Conservation (phyloP, 2,329 filamentous ascomycete species). For the Colletotrichum sojae region DNA sequence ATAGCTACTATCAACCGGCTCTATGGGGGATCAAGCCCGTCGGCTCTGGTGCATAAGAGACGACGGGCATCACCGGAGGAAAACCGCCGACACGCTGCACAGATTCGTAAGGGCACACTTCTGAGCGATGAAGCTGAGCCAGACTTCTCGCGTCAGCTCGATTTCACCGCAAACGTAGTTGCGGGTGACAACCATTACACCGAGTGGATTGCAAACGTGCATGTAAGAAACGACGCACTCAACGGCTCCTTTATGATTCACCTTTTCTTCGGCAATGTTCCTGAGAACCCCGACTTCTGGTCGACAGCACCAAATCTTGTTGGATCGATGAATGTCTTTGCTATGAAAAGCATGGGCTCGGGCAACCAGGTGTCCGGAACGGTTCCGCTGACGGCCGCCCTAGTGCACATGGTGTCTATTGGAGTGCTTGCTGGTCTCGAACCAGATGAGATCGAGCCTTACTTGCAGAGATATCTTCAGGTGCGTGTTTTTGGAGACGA, state of each 20-base stretch:
- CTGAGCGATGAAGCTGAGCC: background rate
- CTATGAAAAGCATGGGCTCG: constrained; percentile 54
- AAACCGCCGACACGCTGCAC: constrained; percentile 2
- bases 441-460: constrained; percentile 54
- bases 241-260: constrained; percentile 74
- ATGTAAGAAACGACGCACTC: constrained; percentile 72
- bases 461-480: constrained; percentile 56
- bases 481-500: constrained; percentile 49
- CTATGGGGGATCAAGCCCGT: constrained; percentile 53
- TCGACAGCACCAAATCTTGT: constrained; percentile 67
- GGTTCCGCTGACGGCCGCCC: constrained; percentile 64
- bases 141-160: constrained; percentile 24
- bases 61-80: background rate
- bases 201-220: constrained; percentile 79
- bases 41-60: constrained; percentile 35
- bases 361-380: constrained; percentile 61
- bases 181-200: constrained; percentile 58
- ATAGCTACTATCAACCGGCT: constrained; percentile 68
- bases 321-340: constrained; percentile 73
- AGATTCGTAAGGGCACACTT: constrained; percentile 39
- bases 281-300: constrained; percentile 64
- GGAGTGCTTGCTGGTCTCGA: constrained; percentile 56
- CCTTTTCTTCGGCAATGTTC: constrained; percentile 75
- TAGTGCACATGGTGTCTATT: constrained; percentile 59
- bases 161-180: constrained; percentile 6